Conservation (phyloP, 805 yeast genomes). For the Candida rishiriensis region DNA sequence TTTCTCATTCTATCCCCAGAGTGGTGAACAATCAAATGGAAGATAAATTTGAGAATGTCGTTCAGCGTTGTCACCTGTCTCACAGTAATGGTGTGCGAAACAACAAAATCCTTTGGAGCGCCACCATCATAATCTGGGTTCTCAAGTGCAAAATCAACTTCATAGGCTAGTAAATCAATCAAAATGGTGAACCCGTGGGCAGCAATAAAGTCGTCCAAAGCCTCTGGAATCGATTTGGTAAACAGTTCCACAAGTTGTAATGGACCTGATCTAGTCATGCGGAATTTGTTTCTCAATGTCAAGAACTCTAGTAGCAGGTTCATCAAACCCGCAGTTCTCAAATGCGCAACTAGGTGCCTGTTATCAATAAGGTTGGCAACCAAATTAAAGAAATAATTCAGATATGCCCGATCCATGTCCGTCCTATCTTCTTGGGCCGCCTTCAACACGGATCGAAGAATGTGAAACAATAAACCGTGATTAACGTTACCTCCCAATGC, state of each 20-base stretch:
- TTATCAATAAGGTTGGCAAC: slow-evolving; percentile 58
- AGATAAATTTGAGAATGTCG: slow-evolving; percentile 57
- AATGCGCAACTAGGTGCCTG: slow-evolving; percentile 47
- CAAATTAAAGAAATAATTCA: slow-evolving; percentile 49
- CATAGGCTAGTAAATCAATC: slow-evolving; percentile 56
- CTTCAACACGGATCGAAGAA: slow-evolving; percentile 58
- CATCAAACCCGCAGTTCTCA: slow-evolving; percentile 74
- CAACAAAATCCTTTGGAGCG: slow-evolving; percentile 48
- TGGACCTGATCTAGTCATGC: slow-evolving; percentile 60
- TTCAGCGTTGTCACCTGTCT: slow-evolving; percentile 58
- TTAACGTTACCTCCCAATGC: slow-evolving; percentile 81
- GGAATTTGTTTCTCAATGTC: slow-evolving; percentile 43
- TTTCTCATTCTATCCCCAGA: slow-evolving; percentile 82
- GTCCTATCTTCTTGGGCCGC: slow-evolving; percentile 34
- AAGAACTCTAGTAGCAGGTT: slow-evolving; percentile 61
- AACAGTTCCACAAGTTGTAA: slow-evolving; percentile 50
- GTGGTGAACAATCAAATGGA: slow-evolving; percentile 62
- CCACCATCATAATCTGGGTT: slow-evolving; percentile 54
- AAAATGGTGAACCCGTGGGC: slow-evolving; percentile 61
- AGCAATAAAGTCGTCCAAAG: slow-evolving; percentile 59
- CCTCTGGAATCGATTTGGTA: slow-evolving; percentile 41
- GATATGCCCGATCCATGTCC: slow-evolving; percentile 21
- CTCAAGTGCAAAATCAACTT: slow-evolving; percentile 58
- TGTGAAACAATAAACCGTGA: slow-evolving; percentile 77
- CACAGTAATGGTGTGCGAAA: slow-evolving; percentile 48